A percentile compares a stretch with the other conserved stretches of the same genome.
These are phyloP conservation scores for Hermanozyma aechmeae DNA, from an alignment of 805 yeast genomes.

Conservation along the genomic window DNA sequence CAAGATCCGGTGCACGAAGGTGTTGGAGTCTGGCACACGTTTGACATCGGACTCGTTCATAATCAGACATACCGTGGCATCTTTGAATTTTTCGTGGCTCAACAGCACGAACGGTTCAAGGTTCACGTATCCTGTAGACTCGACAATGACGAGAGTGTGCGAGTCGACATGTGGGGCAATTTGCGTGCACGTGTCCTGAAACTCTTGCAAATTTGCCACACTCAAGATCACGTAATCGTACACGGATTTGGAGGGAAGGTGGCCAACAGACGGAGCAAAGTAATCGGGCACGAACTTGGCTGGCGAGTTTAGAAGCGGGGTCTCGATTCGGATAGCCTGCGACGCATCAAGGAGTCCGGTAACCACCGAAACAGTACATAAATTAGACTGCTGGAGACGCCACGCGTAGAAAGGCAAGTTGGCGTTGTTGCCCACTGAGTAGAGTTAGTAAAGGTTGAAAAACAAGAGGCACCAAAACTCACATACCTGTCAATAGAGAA, in stretches of 20 bases:
- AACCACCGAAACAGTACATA: conserved; percentile 29
- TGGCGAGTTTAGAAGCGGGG: no score
- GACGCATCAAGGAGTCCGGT: conserved; percentile 16
- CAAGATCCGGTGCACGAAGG: conserved; percentile 17
- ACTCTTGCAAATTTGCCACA: conserved; percentile 28
- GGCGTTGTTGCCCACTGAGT: conserved; percentile 45
- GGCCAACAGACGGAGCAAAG: conserved; percentile 8
- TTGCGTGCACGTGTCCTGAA: conserved; percentile 19
- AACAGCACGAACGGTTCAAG: conserved; percentile 59
- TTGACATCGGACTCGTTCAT: conserved; percentile 57
- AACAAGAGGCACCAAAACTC: conserved; percentile 1
- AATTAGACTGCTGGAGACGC: conserved; percentile 40
- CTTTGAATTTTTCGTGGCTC: conserved; percentile 23
- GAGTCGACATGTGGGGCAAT: conserved; percentile 16
- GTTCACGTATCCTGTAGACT: conserved; percentile 64
- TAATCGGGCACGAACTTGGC: conserved; percentile 10
- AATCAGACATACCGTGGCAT: conserved; percentile 38
- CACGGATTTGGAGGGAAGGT: conserved; percentile 8
- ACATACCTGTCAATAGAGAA: background rate
- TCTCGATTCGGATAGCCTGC: conserved; percentile 11
- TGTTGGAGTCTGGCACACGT: conserved; percentile 13
- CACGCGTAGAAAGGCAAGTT: conserved; percentile 51
- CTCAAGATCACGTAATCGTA: conserved; percentile 28
- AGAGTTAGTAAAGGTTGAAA: conserved; percentile 6
- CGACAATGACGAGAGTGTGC: conserved; percentile 50